Evolutionary conservation across 2,329 filamentous ascomycete genomes (phyloP).

Genomic region (Fusarium cicatricum): DNA sequence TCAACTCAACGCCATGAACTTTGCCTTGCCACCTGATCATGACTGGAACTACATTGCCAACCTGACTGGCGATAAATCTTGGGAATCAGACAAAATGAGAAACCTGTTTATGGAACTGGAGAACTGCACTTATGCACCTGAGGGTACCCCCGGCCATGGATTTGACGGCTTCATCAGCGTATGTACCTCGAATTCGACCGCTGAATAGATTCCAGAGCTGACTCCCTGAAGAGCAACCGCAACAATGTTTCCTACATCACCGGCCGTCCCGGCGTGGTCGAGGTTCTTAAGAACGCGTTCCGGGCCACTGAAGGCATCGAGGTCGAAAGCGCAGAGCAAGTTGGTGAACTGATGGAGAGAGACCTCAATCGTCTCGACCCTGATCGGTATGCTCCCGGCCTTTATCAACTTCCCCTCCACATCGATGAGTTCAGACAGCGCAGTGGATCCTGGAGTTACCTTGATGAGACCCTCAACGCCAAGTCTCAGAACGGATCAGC

Average conservation of each 20-base stretch:
- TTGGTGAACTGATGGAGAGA: conserved; percentile 39
- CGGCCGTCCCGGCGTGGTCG: conserved; percentile 17
- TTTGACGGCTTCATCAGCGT: conserved; percentile 50
- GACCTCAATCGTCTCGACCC: conserved; percentile 42
- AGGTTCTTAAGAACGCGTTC: conserved; percentile 15
- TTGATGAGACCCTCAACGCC: conserved; percentile 45
- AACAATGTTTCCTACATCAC: conserved; percentile 34
- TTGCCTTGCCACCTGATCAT: conserved; percentile 21
- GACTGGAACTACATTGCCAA: conserved; percentile 47
- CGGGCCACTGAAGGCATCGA: conserved; percentile 19
- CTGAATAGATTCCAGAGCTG: background rate
- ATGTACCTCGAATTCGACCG: background rate
- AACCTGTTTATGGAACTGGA: conserved; percentile 52
- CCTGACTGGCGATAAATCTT: conserved; percentile 53
- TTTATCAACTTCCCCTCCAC: conserved; percentile 44
- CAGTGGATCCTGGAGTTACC: conserved; percentile 22
- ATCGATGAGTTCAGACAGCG: conserved; percentile 26
- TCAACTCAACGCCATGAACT: conserved; percentile 34
- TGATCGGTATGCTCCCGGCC: conserved; percentile 40
- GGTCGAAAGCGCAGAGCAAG: conserved; percentile 33
- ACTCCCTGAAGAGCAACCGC: conserved; percentile 21
- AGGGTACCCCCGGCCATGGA: conserved; percentile 50
- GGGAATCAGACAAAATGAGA: conserved; percentile 52
- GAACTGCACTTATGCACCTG: conserved; percentile 50
- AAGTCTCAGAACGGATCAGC: conserved; percentile 53